These are phyloP conservation scores for Neurospora sublineolata DNA, from an alignment of 495 filamentous ascomycete genomes.

Conservation along the genomic window DNA sequence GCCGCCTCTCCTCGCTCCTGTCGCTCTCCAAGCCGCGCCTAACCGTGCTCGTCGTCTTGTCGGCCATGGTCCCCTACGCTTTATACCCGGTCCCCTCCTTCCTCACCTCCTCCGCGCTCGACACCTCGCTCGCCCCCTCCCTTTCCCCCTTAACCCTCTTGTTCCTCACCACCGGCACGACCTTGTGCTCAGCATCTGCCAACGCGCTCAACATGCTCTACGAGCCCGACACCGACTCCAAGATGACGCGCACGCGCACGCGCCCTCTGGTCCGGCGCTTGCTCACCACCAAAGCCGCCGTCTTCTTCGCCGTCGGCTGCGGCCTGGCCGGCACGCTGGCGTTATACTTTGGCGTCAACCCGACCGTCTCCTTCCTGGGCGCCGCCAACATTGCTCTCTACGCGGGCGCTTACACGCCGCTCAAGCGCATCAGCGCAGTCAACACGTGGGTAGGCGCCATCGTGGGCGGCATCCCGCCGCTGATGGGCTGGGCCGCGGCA, in stretches of 20 bases:
- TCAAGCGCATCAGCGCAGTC: conserved; percentile 75
- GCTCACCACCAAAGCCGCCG: conserved; percentile 60
- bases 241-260: conserved; percentile 85
- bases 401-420: conserved; percentile 80
- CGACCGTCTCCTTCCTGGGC: conserved; percentile 78
- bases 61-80: conserved; percentile 83
- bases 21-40: conserved; percentile 91
- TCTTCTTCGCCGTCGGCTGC: conserved; percentile 64
- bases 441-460: conserved; percentile 96
- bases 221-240: conserved; percentile 79
- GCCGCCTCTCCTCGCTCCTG: conserved; percentile 71
- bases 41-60: conserved; percentile 81
- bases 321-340: conserved; percentile 53
- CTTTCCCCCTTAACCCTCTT: conserved; percentile 81
- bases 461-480: conserved; percentile 83
- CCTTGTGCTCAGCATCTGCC: conserved; percentile 72
- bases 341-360: conserved; percentile 84
- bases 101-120: conserved; percentile 55
- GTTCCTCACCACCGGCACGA: conserved; percentile 83
- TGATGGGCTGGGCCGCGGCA: conserved; percentile 97
- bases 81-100: conserved; percentile 80
- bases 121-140: conserved; percentile 50
- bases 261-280: conserved; percentile 79
- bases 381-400: conserved; percentile 80
- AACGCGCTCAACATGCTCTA: conserved; percentile 97